phyloP scores from a whole-genome alignment of 2,329 filamentous ascomycete genomes.

The Celoporthe dispersa region DNA sequence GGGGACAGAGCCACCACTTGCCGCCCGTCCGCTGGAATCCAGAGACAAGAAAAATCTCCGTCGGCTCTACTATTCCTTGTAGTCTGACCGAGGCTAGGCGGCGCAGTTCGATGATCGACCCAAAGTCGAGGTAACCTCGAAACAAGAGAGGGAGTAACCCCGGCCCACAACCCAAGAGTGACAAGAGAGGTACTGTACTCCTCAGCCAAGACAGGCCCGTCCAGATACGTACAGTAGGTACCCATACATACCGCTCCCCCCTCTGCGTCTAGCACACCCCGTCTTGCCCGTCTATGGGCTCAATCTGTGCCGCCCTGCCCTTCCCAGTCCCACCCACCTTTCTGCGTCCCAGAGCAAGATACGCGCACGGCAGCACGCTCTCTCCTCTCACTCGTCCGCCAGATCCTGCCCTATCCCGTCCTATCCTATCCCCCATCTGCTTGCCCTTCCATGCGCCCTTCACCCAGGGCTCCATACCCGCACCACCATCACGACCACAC shows the following conservation, averaged over 20 bases:
- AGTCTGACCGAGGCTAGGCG: conserved; percentile 28
- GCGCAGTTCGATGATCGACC: conserved; percentile 29
- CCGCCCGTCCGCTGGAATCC: conserved; percentile 4
- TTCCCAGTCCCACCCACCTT: not conserved
- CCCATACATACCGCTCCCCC: not conserved
- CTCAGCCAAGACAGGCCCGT: not conserved
- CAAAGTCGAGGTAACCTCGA: conserved; percentile 15
- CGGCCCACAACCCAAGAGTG: not conserved
- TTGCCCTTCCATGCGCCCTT: not conserved
- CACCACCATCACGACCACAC: conserved; percentile 19
- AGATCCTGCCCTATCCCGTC: conserved; percentile 1
- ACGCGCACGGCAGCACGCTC: conserved; percentile 8
- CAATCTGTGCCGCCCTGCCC: conserved; percentile 3
- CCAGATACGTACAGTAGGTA: not conserved
- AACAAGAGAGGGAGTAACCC: not conserved
- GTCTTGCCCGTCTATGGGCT: conserved; percentile 7
- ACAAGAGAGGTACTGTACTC: not conserved
- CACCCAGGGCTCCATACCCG: conserved; percentile 7
- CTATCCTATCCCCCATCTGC: not conserved
- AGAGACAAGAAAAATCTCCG: conserved; percentile 22
- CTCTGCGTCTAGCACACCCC: conserved; percentile 15
- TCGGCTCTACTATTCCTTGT: conserved; percentile 28
- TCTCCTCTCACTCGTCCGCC: not conserved
- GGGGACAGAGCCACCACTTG: not conserved
- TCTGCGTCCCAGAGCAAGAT: not conserved